Conservation (phyloP, 176 grass and related monocot genomes). For the Oropetium thomaeum region DNA sequence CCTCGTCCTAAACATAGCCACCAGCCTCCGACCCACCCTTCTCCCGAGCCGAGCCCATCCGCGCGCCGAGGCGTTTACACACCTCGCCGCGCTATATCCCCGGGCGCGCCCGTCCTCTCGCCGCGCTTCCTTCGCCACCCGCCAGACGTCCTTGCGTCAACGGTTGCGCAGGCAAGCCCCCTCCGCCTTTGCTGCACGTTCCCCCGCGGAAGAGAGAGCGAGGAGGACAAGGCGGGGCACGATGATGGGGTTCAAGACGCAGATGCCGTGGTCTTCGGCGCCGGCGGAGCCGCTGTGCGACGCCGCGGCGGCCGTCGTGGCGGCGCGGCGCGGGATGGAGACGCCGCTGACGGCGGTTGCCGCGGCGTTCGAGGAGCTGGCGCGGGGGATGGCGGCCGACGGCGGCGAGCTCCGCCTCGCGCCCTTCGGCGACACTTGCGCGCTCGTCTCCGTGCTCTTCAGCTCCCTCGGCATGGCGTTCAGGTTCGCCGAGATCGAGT, state of each 20-base stretch:
- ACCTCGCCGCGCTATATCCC: conserved; percentile 41
- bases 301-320: conserved; percentile 25
- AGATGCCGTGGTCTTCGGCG: conserved; percentile 41
- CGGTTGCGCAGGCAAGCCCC: conserved; percentile 4
- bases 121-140: conserved; percentile 17
- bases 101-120: conserved; percentile 15
- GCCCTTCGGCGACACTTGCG: conserved; percentile 74
- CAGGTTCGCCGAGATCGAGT: conserved; percentile 96
- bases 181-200: background rate
- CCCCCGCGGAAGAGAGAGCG: background rate
- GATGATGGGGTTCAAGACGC: conserved; percentile 52
- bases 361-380: conserved; percentile 82
- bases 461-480: conserved; percentile 88
- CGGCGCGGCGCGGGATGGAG: conserved; percentile 38
- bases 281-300: conserved; percentile 30
- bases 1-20: conserved; percentile 48
- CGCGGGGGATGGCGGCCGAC: conserved; percentile 44
- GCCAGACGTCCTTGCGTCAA: background rate
- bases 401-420: conserved; percentile 55
- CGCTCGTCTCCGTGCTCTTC: conserved; percentile 86
- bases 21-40: background rate
- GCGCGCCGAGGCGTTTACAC: conserved; percentile 15
- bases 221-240: background rate
- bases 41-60: background rate
- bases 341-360: conserved; percentile 65